A percentile compares a stretch with the other conserved stretches of the same genome.
Conservation (phyloP, 768 basidiomycete genomes). For the Hortiboletus campestris region DNA sequence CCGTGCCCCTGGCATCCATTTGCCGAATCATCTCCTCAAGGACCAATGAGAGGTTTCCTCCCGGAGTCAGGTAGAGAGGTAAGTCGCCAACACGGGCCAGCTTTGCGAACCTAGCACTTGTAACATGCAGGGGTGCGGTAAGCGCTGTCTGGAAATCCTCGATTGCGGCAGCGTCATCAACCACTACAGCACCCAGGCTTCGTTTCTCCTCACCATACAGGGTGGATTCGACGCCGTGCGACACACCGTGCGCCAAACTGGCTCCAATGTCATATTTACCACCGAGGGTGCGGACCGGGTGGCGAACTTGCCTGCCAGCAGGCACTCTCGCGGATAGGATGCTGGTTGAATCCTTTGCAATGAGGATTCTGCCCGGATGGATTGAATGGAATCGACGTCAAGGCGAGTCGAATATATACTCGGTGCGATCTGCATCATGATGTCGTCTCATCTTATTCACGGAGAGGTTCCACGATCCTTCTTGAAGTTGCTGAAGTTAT, state of each 20-base stretch:
- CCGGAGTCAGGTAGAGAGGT: background rate
- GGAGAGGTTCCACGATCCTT: too few species aligned
- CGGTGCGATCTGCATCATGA: too few species aligned
- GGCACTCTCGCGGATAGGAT: slow-evolving; percentile 17
- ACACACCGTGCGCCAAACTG: slow-evolving; percentile 28
- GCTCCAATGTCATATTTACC: slow-evolving; percentile 20
- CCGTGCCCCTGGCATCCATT: background rate
- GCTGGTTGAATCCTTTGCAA: slow-evolving; percentile 25
- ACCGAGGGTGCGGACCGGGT: background rate
- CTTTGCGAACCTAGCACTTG: background rate
- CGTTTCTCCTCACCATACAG: slow-evolving; percentile 12
- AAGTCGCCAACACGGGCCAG: background rate
- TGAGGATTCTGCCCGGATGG: slow-evolving; percentile 27
- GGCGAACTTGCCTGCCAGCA: slow-evolving; percentile 5
- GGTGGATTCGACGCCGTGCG: slow-evolving; percentile 14
- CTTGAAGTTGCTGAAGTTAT: too few species aligned
- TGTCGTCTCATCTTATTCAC: too few species aligned
- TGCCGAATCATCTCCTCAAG: background rate
- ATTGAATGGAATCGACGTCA: background rate
- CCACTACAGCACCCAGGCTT: background rate
- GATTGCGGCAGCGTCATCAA: slow-evolving; percentile 9
- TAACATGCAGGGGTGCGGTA: background rate
- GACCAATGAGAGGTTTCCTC: too few species aligned
- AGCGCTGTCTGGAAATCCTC: slow-evolving; percentile 14
- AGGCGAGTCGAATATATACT: too few species aligned